Evolutionary conservation across 176 grass and related monocot species (phyloP), one percentile per base, ranked within the genome.

Genomic region (Thalia dealbata): DNA sequence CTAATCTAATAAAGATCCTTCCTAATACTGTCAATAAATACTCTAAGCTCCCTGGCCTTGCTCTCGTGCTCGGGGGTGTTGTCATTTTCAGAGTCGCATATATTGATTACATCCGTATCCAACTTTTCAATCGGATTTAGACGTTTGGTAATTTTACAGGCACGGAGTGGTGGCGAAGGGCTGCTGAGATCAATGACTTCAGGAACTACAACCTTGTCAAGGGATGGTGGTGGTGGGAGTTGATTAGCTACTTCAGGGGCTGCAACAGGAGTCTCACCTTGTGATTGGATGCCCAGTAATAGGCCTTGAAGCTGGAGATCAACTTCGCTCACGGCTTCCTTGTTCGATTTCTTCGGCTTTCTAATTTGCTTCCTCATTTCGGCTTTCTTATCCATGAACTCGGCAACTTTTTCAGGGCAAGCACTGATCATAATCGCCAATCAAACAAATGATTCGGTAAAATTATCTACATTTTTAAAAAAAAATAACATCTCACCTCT

Each of bases 391-490:
- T 85, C 85, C 72, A 86, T 76, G 83, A 88, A 92, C 63, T 90
- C 89, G 19, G 80, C 67, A 66, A 92, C 86, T 73, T 90, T 96
- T 76, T 96, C 93, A 27, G 89, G 89, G 56, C 93, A 96, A 26
- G 87, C 89, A 71, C 93, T 96, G 93, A 65, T 38, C 32, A 38
- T 4, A 38, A 38, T n/a, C n/a, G n/a, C n/a, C n/a, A n/a, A n/a
- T n/a, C n/a, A n/a, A n/a, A n/a, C n/a, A n/a, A n/a, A n/a, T n/a
- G n/a, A n/a, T n/a, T n/a, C n/a, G n/a, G n/a, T n/a, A n/a, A n/a
- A n/a, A n/a, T n/a, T n/a, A n/a, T n/a, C n/a, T n/a, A n/a, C n/a
- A n/a, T n/a, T n/a, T n/a, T n/a, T n/a, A n/a, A n/a, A n/a, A n/a
- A n/a, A n/a, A n/a, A n/a, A n/a, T n/a, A n/a, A n/a, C 52, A 67